These are phyloP conservation scores for Citrus cavaleriei DNA, from an alignment of 345 rosid species.

Conservation along the genomic window DNA sequence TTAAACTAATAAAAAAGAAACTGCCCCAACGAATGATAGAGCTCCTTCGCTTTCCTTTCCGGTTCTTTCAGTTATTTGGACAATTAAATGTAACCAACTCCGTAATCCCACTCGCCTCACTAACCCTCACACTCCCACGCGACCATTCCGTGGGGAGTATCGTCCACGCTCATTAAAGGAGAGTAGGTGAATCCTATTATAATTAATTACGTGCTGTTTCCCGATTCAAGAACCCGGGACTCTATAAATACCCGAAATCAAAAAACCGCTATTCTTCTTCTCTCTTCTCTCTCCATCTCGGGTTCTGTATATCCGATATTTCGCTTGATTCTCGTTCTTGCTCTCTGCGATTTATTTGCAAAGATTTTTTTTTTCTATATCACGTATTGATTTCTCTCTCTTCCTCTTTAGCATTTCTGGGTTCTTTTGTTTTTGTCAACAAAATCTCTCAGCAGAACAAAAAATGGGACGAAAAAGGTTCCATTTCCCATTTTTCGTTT, in stretches of 20 bases:
- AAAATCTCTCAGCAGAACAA: neutral
- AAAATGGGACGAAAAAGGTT: neutral
- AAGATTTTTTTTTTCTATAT: neutral
- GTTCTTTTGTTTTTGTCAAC: neutral
- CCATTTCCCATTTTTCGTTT: neutral
- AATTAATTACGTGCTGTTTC: slow-evolving; percentile 9
- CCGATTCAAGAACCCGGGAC: slow-evolving; percentile 34
- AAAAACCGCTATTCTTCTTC: neutral
- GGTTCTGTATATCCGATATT: slow-evolving; percentile 11
- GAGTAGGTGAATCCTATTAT: neutral
- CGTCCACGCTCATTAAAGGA: neutral
- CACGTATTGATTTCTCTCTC: neutral
- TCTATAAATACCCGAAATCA: slow-evolving; percentile 27
- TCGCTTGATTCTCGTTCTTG: slow-evolving; percentile 32
- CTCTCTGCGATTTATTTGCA: slow-evolving; percentile 24
- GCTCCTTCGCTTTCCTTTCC: neutral
- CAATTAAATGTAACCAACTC: neutral
- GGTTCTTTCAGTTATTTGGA: slow-evolving; percentile 19
- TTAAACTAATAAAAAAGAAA: neutral
- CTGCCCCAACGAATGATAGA: neutral
- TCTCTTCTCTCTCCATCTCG: neutral
- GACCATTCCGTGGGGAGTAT: neutral
- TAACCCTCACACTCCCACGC: neutral
- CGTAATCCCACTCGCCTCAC: neutral
- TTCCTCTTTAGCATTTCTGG: neutral